These are phyloP conservation scores for Fusarium sp. DNA, from an alignment of 2,329 filamentous ascomycete species.

Conservation along the genomic window DNA sequence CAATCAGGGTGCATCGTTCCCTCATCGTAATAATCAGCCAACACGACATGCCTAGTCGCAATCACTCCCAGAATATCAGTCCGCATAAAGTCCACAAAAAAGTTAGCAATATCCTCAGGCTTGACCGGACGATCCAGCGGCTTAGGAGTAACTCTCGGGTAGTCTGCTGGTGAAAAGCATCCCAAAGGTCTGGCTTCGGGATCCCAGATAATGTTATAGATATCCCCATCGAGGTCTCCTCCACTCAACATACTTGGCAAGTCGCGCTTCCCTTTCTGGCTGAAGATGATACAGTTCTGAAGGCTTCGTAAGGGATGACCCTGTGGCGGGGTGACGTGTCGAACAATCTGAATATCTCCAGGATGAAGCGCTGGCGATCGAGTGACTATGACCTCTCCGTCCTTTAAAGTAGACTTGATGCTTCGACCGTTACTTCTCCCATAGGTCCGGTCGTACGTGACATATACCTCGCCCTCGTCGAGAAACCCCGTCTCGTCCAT, in stretches of 20 bases:
- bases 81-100: conserved; percentile 84
- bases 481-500: conserved; percentile 84
- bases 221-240: conserved; percentile 86
- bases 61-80: conserved; percentile 75
- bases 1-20: conserved; percentile 69
- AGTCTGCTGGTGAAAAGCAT: conserved; percentile 73
- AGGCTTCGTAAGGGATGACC: conserved; percentile 71
- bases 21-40: conserved; percentile 67
- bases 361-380: conserved; percentile 86
- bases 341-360: conserved; percentile 79
- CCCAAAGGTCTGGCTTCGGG: conserved; percentile 56
- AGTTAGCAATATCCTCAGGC: conserved; percentile 77
- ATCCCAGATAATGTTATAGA: conserved; percentile 86
- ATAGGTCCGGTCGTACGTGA: conserved; percentile 63
- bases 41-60: conserved; percentile 71
- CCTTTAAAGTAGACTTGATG: conserved; percentile 49
- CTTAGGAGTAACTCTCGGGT: conserved; percentile 67
- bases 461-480: conserved; percentile 75
- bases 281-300: conserved; percentile 83
- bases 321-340: conserved; percentile 69
- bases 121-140: conserved; percentile 72
- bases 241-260: conserved; percentile 83
- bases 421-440: conserved; percentile 40
- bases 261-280: conserved; percentile 76
- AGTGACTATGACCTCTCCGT: conserved; percentile 71